These are phyloP conservation scores for Ceratocystis variospora DNA, from an alignment of 2,329 filamentous ascomycete species.

Conservation along the genomic window DNA sequence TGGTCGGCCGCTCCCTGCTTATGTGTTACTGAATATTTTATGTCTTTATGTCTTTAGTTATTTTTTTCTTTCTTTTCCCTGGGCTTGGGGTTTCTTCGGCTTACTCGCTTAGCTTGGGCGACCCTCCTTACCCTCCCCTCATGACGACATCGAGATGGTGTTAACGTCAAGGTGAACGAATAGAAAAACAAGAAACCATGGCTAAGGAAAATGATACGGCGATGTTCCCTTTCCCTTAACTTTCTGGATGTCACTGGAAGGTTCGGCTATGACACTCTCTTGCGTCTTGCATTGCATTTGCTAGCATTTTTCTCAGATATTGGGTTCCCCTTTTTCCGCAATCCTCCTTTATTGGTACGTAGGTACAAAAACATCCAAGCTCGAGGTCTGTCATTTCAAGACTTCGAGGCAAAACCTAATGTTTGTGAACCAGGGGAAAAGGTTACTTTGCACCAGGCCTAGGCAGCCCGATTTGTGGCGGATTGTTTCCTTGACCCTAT, in stretches of 20 bases:
- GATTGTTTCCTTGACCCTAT: background rate
- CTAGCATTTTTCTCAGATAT: background rate
- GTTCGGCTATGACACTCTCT: background rate
- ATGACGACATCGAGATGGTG: background rate
- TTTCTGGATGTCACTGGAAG: background rate
- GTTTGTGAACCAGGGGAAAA: background rate
- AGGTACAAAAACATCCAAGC: background rate
- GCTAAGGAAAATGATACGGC: no score
- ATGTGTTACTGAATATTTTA: background rate
- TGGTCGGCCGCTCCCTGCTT: background rate
- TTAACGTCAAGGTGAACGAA: background rate
- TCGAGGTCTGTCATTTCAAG: background rate
- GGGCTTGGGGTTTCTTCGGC: background rate
- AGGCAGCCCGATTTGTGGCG: background rate
- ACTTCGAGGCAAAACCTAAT: slow-evolving; percentile 1
- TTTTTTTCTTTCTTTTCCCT: background rate
- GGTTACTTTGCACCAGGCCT: background rate
- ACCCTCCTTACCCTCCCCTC: background rate
- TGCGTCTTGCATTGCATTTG: background rate
- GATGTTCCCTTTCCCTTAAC: background rate
- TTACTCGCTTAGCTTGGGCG: background rate
- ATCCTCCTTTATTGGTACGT: background rate
- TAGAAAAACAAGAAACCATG: background rate
- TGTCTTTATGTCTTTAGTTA: background rate
- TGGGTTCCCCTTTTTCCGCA: background rate